These are phyloP conservation scores for Fonsecaea erecta DNA, from an alignment of 2,329 filamentous ascomycete species.

Conservation along the genomic window DNA sequence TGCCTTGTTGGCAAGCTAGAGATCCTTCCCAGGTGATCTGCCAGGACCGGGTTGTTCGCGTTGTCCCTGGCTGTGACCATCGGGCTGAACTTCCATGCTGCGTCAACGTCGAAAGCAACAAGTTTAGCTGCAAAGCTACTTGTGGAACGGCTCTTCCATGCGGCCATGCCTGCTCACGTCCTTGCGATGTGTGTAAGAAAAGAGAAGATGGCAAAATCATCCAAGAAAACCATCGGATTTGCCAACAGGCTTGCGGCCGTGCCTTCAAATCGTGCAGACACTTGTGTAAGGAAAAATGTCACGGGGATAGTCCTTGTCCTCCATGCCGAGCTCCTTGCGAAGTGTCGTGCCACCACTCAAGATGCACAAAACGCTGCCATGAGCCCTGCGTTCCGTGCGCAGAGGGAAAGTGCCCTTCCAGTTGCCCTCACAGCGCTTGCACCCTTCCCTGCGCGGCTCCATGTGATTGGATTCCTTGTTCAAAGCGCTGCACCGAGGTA, in stretches of 20 bases:
- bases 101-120: not conserved
- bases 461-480: constrained; percentile 70
- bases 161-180: not conserved
- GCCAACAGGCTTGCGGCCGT: constrained; percentile 57
- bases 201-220: constrained; percentile 50
- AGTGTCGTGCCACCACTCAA: constrained; percentile 10
- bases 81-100: not conserved
- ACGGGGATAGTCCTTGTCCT: constrained; percentile 46
- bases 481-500: constrained; percentile 58
- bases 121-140: not conserved
- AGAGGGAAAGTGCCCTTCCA: constrained; percentile 58
- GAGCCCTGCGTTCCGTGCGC: constrained; percentile 58
- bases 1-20: constrained; percentile 50
- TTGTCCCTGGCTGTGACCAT: not conserved
- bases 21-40: constrained; percentile 56
- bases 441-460: constrained; percentile 67
- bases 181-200: constrained; percentile 57
- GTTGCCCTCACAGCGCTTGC: constrained; percentile 59
- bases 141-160: not conserved
- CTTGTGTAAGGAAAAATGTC: constrained; percentile 58
- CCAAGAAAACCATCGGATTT: constrained; percentile 43
- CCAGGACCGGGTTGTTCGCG: constrained; percentile 31
- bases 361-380: constrained; percentile 30
- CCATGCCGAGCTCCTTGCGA: constrained; percentile 36
- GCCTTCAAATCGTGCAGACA: constrained; percentile 62